Evolutionary conservation across 805 yeast genomes (phyloP).

Genomic region (Yarrowia sp.): DNA sequence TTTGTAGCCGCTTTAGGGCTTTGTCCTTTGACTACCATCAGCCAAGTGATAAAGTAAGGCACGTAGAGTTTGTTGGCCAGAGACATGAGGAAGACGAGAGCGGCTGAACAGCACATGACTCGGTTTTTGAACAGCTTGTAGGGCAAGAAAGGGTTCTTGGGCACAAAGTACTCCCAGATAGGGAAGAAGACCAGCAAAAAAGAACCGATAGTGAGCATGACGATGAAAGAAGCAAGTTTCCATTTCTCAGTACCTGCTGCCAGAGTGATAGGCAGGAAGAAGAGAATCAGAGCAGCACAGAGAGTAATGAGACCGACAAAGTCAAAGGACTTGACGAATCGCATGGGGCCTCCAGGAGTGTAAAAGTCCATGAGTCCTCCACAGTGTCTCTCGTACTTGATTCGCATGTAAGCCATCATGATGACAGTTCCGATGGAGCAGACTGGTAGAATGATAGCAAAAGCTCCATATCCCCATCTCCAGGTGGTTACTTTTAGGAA

Average conservation of each 20-base stretch:
- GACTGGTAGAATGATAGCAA: slow-evolving; percentile 46
- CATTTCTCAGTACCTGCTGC: slow-evolving; percentile 6
- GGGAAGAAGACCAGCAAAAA: neutral
- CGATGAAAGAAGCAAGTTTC: neutral
- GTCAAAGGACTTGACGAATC: neutral
- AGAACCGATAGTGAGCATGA: slow-evolving; percentile 11
- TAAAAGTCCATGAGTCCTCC: slow-evolving; percentile 7
- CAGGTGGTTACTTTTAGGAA: slow-evolving; percentile 44
- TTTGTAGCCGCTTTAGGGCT: slow-evolving; percentile 14
- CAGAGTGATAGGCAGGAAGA: slow-evolving; percentile 12
- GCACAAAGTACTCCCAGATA: neutral
- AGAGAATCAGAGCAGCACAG: neutral
- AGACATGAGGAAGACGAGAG: slow-evolving; percentile 1
- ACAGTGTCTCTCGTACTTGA: neutral
- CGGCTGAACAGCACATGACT: slow-evolving; percentile 6
- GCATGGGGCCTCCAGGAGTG: neutral
- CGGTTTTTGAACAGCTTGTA: slow-evolving; percentile 13
- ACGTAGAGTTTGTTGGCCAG: slow-evolving; percentile 16
- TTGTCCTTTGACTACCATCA: slow-evolving; percentile 9
- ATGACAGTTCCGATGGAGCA: slow-evolving; percentile 3
- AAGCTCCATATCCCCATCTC: slow-evolving; percentile 54
- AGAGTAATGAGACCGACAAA: neutral
- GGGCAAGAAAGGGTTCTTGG: neutral
- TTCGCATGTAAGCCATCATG: slow-evolving; percentile 2
- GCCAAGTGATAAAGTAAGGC: slow-evolving; percentile 15